phyloP scores from a whole-genome alignment of 116 monocot species.

The Posidonia oceanica region DNA sequence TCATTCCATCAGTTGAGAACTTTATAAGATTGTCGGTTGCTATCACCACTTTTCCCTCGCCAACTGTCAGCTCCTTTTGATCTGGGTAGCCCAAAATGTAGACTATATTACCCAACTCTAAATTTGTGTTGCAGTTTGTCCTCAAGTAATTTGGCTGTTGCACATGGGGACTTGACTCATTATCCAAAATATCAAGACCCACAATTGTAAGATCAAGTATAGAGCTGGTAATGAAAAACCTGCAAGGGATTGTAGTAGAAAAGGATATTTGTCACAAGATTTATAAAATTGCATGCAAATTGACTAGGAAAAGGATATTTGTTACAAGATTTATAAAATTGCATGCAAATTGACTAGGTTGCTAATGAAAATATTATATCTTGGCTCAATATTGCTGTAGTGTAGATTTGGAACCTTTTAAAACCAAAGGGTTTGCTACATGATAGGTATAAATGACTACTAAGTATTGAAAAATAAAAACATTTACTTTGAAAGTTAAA shows the following conservation, averaged over 20 bases:
- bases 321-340: not conserved
- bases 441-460: no score
- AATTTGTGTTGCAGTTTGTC: conserved; percentile 49
- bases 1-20: conserved; percentile 56
- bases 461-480: no score
- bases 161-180: conserved; percentile 37
- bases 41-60: conserved; percentile 80
- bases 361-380: no score
- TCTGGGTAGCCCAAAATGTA: conserved; percentile 59
- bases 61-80: conserved; percentile 50
- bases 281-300: no score
- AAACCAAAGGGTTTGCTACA: no score
- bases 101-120: conserved; percentile 61
- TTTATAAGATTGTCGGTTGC: conserved; percentile 96
- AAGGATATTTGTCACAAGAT: not conserved
- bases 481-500: no score
- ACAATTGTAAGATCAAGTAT: conserved; percentile 94
- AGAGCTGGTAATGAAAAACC: conserved; percentile 92
- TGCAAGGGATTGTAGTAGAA: conserved; percentile 13
- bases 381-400: no score
- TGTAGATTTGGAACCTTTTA: no score
- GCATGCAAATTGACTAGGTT: no score
- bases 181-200: conserved; percentile 62
- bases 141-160: conserved; percentile 61
- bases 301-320: not conserved